Evolutionary conservation across 805 yeast genomes (phyloP).

Genomic region (Saturnispora gosingensis): DNA sequence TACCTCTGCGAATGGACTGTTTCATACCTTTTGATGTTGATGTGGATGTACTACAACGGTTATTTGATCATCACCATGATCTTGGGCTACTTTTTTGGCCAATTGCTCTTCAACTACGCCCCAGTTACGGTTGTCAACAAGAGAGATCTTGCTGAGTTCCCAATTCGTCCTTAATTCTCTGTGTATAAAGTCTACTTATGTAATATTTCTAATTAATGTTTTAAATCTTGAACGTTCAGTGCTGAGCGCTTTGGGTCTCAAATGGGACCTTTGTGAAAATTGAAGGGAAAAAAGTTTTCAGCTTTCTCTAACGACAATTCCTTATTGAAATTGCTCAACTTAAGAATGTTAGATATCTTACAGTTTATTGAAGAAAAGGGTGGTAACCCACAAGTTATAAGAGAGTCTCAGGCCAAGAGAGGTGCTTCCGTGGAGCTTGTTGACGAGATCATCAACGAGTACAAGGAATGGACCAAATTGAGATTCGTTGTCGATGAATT

Average conservation of each 20-base stretch:
- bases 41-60: slow-evolving; percentile 71
- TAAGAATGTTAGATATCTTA: slow-evolving; percentile 77
- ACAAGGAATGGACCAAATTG: slow-evolving; percentile 85
- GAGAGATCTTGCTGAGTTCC: slow-evolving; percentile 5
- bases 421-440: slow-evolving; percentile 92
- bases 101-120: slow-evolving; percentile 34
- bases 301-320: not conserved
- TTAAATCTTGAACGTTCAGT: not conserved
- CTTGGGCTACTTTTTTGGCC: slow-evolving; percentile 53
- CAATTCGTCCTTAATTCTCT: slow-evolving; percentile 3
- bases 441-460: slow-evolving; percentile 86
- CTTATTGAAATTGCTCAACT: not conserved
- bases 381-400: slow-evolving; percentile 85
- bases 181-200: not conserved
- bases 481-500: slow-evolving; percentile 84
- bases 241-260: not conserved
- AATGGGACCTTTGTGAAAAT: not conserved
- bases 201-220: not conserved
- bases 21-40: slow-evolving; percentile 57
- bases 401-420: slow-evolving; percentile 85
- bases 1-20: slow-evolving; percentile 56
- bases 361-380: slow-evolving; percentile 95
- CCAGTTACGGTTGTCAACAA: slow-evolving; percentile 17
- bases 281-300: not conserved
- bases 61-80: slow-evolving; percentile 55